Conservation (phyloP, 306 rosid species). For the Medicago arabica region DNA sequence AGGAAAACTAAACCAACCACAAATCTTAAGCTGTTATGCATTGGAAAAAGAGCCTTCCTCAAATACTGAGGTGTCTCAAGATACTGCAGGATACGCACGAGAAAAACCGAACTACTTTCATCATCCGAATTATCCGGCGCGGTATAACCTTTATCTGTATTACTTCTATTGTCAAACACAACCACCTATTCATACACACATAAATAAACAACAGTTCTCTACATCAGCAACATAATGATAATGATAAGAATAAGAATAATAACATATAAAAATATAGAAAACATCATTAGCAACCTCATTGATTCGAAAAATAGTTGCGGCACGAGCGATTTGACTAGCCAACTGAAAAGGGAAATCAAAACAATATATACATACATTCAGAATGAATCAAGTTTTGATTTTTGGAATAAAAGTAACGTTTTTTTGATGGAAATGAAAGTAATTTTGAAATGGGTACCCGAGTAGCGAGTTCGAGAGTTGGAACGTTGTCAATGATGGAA, state of each 20-base stretch:
- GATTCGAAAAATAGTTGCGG: slow-evolving; percentile 91
- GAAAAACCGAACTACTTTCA: slow-evolving; percentile 83
- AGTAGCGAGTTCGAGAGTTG: slow-evolving; percentile 87
- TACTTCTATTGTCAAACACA: slow-evolving; percentile 72
- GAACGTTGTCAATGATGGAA: slow-evolving; percentile 90
- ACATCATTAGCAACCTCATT: slow-evolving; percentile 64
- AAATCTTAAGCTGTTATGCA: slow-evolving; percentile 81
- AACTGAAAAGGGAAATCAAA: slow-evolving; percentile 53
- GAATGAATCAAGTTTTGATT: neutral
- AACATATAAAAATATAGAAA: slow-evolving; percentile 20
- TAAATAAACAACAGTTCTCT: neutral
- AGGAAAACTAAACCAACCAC: slow-evolving; percentile 61
- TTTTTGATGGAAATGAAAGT: neutral
- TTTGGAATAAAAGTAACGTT: neutral
- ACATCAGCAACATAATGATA: slow-evolving; percentile 9
- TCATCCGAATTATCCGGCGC: slow-evolving; percentile 57
- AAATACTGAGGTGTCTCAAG: slow-evolving; percentile 98
- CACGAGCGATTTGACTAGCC: slow-evolving; percentile 98
- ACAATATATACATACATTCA: neutral
- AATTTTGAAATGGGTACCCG: slow-evolving; percentile 53
- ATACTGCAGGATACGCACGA: slow-evolving; percentile 73
- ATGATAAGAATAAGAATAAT: neutral
- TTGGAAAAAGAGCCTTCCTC: slow-evolving; percentile 90
- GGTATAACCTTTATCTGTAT: slow-evolving; percentile 43
- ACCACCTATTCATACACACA: slow-evolving; percentile 63